Evolutionary conservation across 2,329 filamentous ascomycete genomes (phyloP).

Genomic region (Cladosporium sp.): DNA sequence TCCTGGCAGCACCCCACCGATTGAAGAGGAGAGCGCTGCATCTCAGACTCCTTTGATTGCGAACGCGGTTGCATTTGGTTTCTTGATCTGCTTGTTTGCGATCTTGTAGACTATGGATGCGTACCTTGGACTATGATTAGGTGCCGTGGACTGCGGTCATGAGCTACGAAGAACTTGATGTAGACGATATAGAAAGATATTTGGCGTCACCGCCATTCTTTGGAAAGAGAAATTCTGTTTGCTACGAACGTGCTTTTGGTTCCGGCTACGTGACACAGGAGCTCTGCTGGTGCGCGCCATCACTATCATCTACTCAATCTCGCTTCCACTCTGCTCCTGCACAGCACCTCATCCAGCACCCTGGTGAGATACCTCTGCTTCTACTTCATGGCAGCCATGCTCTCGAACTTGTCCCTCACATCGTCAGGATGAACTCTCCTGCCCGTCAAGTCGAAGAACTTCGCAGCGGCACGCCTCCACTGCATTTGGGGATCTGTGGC

Average conservation of each 20-base stretch:
- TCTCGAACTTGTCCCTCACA: conserved; percentile 39
- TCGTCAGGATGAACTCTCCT: conserved; percentile 40
- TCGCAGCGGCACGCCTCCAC: conserved; percentile 45
- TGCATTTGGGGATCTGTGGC: conserved; percentile 34
- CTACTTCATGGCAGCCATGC: conserved; percentile 15
- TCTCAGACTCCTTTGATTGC: conserved; percentile 2
- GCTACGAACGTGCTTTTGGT: background rate
- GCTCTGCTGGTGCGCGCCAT: too few species aligned
- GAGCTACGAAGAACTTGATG: too few species aligned
- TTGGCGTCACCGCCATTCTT: background rate
- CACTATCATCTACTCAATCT: too few species aligned
- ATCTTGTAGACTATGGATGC: background rate
- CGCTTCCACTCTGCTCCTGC: too few species aligned
- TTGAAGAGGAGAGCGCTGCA: background rate
- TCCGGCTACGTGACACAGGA: background rate
- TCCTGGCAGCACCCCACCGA: conserved; percentile 1
- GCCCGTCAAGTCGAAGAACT: conserved; percentile 48
- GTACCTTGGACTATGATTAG: too few species aligned
- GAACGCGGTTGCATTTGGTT: conserved; percentile 2
- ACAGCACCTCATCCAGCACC: too few species aligned
- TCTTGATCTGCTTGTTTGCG: conserved; percentile 7
- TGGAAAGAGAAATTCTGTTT: background rate
- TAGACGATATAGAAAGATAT: background rate
- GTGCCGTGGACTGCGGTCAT: too few species aligned
- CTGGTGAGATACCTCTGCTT: background rate